Evolutionary conservation across 768 basidiomycete species (phyloP), one percentile per base, ranked within the genome.

Genomic region (Phylloporus rhodoxanthus): DNA sequence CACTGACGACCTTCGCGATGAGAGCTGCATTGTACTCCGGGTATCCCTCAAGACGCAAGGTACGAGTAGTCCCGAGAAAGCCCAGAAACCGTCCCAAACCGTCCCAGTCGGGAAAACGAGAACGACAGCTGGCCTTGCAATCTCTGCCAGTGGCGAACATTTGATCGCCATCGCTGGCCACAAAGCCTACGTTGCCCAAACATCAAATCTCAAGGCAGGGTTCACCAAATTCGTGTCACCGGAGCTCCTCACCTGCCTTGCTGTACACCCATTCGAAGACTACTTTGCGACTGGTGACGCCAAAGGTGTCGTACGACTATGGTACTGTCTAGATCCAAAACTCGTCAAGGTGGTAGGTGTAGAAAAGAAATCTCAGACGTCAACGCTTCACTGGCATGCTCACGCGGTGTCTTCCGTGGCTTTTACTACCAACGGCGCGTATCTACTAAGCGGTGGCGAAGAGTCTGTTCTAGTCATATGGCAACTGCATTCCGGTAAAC

Each of bases 381-480:
- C 89, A 3, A 78, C 82, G 5, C 69, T 97, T 45, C 95, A 97
- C 68, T 99, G 96, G 96, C 96, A 99, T 63, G 88, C 95, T 2
- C 95, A 98, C 64, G 80, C 91, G 4, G 89, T 98, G 15, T 83
- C 87, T 3, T 85, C 91, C 1, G 65, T 99, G 23, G 74, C 83
- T 0, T 99, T 98, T 67, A 89, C 92, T 0, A 69, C 84, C 11
- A 93, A 95, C 56, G 96, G 96, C 11, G 86, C 91, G 8, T 95
- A 96, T 65, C 69, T 99, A 15, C 70, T 98, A 42, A 94, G 89
- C 52, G 95, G 92, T 54, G 96, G 96, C 39, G 91, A 96, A 67
- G 96, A 98, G 66, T 80, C 87, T 28, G 95, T 97, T 9, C 69
- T 99, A n/a, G 94, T 98, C 33, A 85, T 95, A 51, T 99, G 96